Base-by-base conservation (phyloP, 768 basidiomycete species). In the Kwoniella europaea region DNA sequence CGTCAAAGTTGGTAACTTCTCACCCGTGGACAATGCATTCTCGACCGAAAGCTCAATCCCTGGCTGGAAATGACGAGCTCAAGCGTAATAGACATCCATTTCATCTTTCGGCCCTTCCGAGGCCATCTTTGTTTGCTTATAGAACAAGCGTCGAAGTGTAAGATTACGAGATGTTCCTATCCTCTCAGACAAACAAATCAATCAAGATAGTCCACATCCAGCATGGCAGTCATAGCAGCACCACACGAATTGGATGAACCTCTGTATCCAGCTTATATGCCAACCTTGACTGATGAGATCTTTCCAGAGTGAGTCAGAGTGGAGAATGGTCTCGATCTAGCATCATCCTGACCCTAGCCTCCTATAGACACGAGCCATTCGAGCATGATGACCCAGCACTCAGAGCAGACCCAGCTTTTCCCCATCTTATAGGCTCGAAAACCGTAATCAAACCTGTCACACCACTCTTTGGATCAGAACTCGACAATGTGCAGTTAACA, bases 241-340 rank as follows among this genome's bases (percentile, higher is more conserved):
- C 29, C 53, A 22, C 43, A 52, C 13, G 67, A 68, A 41, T n/a
- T 35, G 13, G 67, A 68, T 54, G 67, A 68, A 58, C 67, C 67
- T 52, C 67, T 68, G 10, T 61, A 68, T 58, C 67, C 67, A n/a
- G 67, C 54, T 10, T 68, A 68, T 35, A 59, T 68, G 56, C 67
- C 67, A 24, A 68, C 58, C 22, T 15, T 53, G 58, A 68, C 62
- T 10, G 46, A 44, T 27, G 44, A 63, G 44, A 12, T 44, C 20
- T 63, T 44, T n/a, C 62, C 62, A 52, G 43, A 44, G 62, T 50
- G 43, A 43, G 62, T 63, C 42, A 3, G 2, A 44, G 4, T 35
- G 35, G 7, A 35, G 35, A 7, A 6, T 35, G 35, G 35, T 35
- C 35, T 35, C 35, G 35, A 35, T 35, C 35, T 7, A 35, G 35